Evolutionary conservation across 345 rosid genomes (phyloP).

Genomic region (Bruguiera gymnorhiza): DNA sequence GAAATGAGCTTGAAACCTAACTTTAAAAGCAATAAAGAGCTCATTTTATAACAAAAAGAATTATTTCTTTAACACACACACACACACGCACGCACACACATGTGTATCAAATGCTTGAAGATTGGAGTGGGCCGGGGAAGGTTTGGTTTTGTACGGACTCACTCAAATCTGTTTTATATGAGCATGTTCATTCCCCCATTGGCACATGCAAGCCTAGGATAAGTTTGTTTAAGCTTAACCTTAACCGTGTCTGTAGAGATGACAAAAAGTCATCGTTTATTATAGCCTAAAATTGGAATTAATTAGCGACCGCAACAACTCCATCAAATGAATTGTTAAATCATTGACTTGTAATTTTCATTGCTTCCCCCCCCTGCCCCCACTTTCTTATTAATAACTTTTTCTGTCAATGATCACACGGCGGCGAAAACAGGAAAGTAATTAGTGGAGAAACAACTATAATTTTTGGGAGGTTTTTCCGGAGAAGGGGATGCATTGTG

Average conservation of each 20-base stretch:
- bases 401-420: constrained; percentile 10
- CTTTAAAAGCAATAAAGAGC: too few species aligned
- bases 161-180: constrained; percentile 9
- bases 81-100: not conserved
- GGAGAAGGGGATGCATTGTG: too few species aligned
- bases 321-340: constrained; percentile 11
- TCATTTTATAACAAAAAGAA: too few species aligned
- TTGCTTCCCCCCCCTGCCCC: not conserved
- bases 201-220: constrained; percentile 24
- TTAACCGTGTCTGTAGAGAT: not conserved
- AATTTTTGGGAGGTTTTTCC: not conserved
- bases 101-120: not conserved
- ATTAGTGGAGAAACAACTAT: constrained; percentile 8
- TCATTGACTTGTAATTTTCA: not conserved
- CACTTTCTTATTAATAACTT: not conserved
- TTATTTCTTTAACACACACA: not conserved
- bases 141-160: not conserved
- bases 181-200: constrained; percentile 26
- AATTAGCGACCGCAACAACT: constrained; percentile 18
- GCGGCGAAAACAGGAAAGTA: not conserved
- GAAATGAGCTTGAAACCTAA: too few species aligned
- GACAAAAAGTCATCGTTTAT: constrained; percentile 9
- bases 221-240: constrained; percentile 21
- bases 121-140: not conserved
- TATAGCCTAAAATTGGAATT: not conserved